Base-by-base conservation (phyloP, 2,329 filamentous ascomycete genomes). In the Aspergillus latus region DNA sequence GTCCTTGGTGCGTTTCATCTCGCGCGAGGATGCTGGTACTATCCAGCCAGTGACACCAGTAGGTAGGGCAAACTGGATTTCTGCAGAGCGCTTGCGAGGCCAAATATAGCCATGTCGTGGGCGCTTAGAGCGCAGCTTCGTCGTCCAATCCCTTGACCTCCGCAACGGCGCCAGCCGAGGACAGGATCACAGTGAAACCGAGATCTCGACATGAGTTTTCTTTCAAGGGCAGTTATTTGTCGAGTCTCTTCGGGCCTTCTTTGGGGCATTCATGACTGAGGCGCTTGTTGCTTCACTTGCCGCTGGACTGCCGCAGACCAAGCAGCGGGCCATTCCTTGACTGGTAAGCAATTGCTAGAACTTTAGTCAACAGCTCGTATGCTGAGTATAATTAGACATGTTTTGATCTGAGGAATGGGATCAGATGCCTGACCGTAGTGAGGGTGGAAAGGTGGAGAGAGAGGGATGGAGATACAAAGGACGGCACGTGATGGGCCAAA, bases 31-130 rank as follows among this genome's bases (percentile, higher is more conserved):
- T 52, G 45, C 34, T 37, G 34, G 4, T 13, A 11, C 13, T 37
- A 58, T 46, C 60, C 44, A 56, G 54, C 57, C 53, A 55, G 52
- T 59, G 29, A 42, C 56, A 29, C 53, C n/a, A 51, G 42, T 58
- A 55, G 58, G 26, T 42, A 13, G 9, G 21, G 21, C 21, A 21
- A 21, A 8, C n/a, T 42, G 39, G 39, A 7, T 9, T 60, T 64
- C 58, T 60, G 56, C 50, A 64, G 56, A 62, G 58, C 60, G 60
- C 62, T 57, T 48, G 44, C 40, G 9, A 50, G 21, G 53, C 60
- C 68, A 66, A 68, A 69, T 64, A 62, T 68, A 67, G 66, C 36
- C 54, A 54, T 52, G 44, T 21, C 45, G 57, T 54, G 58, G 68
- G 57, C 68, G 69, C 68, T 70, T 68, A 70, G 59, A 55, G 43